Evolutionary conservation across 2,329 filamentous ascomycete genomes (phyloP), one percentile per base, ranked within the genome.

Genomic region (Penicillium sp.): DNA sequence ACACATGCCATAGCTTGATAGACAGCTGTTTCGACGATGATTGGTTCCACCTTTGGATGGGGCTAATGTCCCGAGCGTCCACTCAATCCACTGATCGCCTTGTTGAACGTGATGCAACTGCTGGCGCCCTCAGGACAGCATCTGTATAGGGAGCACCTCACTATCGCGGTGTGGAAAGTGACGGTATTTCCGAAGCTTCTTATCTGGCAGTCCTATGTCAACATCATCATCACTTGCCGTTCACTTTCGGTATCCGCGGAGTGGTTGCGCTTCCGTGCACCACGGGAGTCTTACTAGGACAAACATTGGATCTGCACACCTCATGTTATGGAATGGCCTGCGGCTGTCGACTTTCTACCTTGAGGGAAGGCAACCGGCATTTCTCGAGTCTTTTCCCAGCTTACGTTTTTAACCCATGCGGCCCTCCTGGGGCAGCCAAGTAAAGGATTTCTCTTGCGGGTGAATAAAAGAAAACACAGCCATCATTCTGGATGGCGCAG

Each of bases 51-150:
- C 56, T 38, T 56, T 35, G 62, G 58, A 50, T 65, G 61, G 59
- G 63, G 55, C 67, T 45, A 48, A 66, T 64, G 56, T 56, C 50
- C 59, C 63, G 60, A 53, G 61, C 59, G 60, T 56, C 51, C 55
- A 52, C 59, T 60, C 56, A 59, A 41, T 54, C 56, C 62, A 56
- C 65, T 61, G 48, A 56, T 48, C 55, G 61, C 57, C 47, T 62
- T 45, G 45, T 53, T 62, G 30, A 46, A 52, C 56, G 59, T 56
- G 62, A 48, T 63, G 62, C 62, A 56, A 53, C 31, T 64, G 56
- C 61, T 64, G 54, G 57, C 48, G 64, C 46, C 61, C 58, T 58
- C 38, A 49, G 61, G 65, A 56, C 58, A 62, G 60, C 58, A 61
- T 64, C 53, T 55, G 56, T 62, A 60, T 46, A 54, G 56, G 52